Evolutionary conservation across 306 rosid genomes (phyloP).

Genomic region (Cyclanthera cordifolia): DNA sequence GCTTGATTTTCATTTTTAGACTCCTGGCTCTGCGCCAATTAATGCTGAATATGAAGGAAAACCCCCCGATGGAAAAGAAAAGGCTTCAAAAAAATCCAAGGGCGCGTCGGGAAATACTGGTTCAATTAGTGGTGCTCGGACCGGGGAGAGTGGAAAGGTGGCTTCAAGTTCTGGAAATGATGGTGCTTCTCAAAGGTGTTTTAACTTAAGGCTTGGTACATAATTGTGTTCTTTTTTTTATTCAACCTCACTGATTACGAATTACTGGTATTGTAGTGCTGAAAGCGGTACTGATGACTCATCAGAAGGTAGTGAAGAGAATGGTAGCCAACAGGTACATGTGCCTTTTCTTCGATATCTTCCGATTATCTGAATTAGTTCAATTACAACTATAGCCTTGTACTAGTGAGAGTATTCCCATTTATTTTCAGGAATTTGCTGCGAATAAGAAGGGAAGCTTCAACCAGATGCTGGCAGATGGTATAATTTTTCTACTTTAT

Average conservation of each 20-base stretch:
- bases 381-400: constrained; percentile 5
- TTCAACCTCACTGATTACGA: not conserved
- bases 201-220: not conserved
- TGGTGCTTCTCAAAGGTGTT: constrained; percentile 78
- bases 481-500: constrained; percentile 23
- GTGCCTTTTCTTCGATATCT: not conserved
- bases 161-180: constrained; percentile 91
- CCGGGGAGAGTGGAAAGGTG: constrained; percentile 67
- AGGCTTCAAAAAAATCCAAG: constrained; percentile 51
- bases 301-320: constrained; percentile 59
- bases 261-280: constrained; percentile 25
- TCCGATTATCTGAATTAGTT: not conserved
- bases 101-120: constrained; percentile 43
- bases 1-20: constrained; percentile 30
- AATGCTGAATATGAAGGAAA: constrained; percentile 50
- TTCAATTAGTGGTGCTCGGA: constrained; percentile 26
- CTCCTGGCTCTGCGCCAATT: constrained; percentile 38
- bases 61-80: constrained; percentile 59
- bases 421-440: constrained; percentile 47
- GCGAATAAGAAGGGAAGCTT: constrained; percentile 72
- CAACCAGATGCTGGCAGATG: constrained; percentile 92
- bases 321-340: constrained; percentile 58
- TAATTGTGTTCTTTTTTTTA: not conserved
- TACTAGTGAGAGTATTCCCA: constrained; percentile 8
- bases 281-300: constrained; percentile 88